Conservation (phyloP, 306 rosid genomes). For the Casuarina cunninghamiana region DNA sequence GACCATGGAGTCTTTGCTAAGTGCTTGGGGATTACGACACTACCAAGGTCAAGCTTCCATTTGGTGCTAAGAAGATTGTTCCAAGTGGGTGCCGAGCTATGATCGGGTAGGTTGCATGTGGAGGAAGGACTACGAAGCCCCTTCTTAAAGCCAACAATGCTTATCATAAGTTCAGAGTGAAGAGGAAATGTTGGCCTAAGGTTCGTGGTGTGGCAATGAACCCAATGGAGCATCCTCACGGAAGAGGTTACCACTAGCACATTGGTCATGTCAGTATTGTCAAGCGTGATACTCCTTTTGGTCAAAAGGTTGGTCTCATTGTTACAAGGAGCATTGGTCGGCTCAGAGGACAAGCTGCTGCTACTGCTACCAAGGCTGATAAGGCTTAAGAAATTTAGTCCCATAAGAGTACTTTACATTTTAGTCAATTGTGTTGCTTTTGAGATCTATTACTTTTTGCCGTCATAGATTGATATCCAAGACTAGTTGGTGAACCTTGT, state of each 20-base stretch:
- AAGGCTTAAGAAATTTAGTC: conserved; percentile 7
- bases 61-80: conserved; percentile 46
- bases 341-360: conserved; percentile 50
- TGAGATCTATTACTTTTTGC: neutral
- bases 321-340: conserved; percentile 51
- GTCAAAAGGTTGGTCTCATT: conserved; percentile 50
- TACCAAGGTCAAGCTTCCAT: conserved; percentile 46
- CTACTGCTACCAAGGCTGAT: conserved; percentile 41
- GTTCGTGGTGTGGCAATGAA: conserved; percentile 58
- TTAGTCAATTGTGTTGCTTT: neutral
- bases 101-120: conserved; percentile 51
- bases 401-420: conserved; percentile 3
- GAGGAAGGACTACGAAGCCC: conserved; percentile 51
- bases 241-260: conserved; percentile 53
- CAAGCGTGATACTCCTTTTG: conserved; percentile 49
- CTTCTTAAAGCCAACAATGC: conserved; percentile 50
- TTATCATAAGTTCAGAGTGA: conserved; percentile 49
- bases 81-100: conserved; percentile 48
- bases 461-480: neutral
- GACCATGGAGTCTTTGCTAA: neutral
- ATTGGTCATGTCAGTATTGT: conserved; percentile 51
- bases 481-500: neutral
- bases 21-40: conserved; percentile 38
- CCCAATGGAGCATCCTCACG: conserved; percentile 54
- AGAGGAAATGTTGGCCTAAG: conserved; percentile 54